These are phyloP conservation scores for Claviceps fusiformis DNA, from an alignment of 2,329 filamentous ascomycete species.

Conservation along the genomic window DNA sequence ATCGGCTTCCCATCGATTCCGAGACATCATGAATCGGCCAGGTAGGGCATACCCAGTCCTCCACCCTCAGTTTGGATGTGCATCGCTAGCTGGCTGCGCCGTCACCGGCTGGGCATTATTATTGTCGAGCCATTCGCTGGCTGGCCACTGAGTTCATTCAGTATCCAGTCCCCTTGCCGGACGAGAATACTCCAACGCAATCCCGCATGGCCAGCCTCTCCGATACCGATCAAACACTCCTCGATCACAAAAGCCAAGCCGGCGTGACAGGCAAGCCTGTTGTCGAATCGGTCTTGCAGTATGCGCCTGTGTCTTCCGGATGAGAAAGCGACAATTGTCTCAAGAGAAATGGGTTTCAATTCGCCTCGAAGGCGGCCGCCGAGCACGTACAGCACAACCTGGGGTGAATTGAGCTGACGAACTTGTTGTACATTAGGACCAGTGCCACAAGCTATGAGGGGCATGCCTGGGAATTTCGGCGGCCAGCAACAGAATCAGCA, in stretches of 20 bases:
- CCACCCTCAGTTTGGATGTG: conserved; percentile 7
- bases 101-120: neutral
- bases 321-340: neutral
- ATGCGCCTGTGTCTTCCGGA: neutral
- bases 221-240: neutral
- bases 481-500: conserved; percentile 45
- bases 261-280: neutral
- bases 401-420: conserved; percentile 13
- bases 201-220: neutral
- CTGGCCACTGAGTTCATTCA: neutral
- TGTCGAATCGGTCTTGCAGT: neutral
- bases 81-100: neutral
- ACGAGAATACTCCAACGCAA: neutral
- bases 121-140: neutral
- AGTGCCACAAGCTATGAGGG: conserved; percentile 48
- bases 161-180: neutral
- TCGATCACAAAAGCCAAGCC: neutral
- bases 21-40: conserved; percentile 45
- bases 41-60: conserved; percentile 30
- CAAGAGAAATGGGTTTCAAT: neutral
- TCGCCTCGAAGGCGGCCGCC: neutral
- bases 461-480: conserved; percentile 47
- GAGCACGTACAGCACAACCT: neutral
- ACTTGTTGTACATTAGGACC: conserved; percentile 28
- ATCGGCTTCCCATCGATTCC: neutral